A percentile compares a stretch with the other conserved stretches of the same genome.
These are phyloP conservation scores for Oryza punctata DNA, from an alignment of 176 grass and related monocot species.

Conservation along the genomic window DNA sequence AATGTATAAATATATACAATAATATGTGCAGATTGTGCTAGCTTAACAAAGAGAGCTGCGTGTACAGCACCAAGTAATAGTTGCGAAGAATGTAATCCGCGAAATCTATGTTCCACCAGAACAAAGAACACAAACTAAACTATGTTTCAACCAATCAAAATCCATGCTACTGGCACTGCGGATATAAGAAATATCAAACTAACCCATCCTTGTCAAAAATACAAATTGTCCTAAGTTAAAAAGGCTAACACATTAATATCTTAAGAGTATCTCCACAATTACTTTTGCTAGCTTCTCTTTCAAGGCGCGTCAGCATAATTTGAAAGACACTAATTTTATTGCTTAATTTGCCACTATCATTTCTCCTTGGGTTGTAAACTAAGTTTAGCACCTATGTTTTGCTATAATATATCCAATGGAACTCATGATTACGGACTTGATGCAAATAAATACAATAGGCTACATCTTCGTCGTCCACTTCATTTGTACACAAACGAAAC, in stretches of 20 bases:
- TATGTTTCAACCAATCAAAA: neutral
- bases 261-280: neutral
- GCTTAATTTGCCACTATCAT: neutral
- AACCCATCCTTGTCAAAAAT: slow-evolving; percentile 2
- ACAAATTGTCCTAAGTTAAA: slow-evolving; percentile 4
- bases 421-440: neutral
- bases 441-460: neutral
- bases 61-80: neutral
- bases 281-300: slow-evolving; percentile 16
- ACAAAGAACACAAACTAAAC: neutral
- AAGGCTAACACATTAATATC: neutral
- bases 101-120: neutral
- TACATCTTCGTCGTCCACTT: neutral
- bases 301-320: neutral
- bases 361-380: slow-evolving; percentile 1
- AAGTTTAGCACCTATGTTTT: neutral
- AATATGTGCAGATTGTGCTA: neutral
- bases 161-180: neutral
- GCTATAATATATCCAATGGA: neutral
- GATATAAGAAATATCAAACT: slow-evolving; percentile 7
- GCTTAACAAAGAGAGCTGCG: slow-evolving; percentile 3
- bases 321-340: neutral
- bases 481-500: neutral
- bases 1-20: neutral
- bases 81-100: neutral